These are phyloP conservation scores for Austroboletus niveus DNA, from an alignment of 1,284 basidiomycete genomes.

Conservation along the genomic window DNA sequence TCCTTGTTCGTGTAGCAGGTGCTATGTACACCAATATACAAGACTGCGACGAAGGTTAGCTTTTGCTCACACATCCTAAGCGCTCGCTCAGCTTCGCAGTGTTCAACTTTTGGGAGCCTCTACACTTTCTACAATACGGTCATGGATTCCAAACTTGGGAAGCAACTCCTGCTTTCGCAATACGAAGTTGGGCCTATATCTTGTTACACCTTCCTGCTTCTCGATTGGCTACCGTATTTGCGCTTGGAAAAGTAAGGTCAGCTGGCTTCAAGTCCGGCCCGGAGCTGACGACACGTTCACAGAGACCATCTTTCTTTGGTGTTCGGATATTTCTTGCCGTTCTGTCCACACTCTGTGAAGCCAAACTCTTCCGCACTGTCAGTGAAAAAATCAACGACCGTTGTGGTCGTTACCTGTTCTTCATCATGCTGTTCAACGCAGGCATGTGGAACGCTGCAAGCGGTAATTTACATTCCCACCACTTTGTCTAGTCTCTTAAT, in stretches of 20 bases:
- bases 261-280: not conserved
- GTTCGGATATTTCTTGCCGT: slow-evolving; percentile 79
- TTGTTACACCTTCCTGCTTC: slow-evolving; percentile 70
- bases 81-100: slow-evolving; percentile 48
- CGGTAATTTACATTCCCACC: slow-evolving; percentile 42
- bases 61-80: not conserved
- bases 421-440: slow-evolving; percentile 81
- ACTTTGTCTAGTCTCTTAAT: slow-evolving; percentile 5
- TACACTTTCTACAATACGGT: slow-evolving; percentile 85
- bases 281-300: slow-evolving; percentile 12
- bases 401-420: slow-evolving; percentile 89
- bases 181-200: slow-evolving; percentile 94
- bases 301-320: slow-evolving; percentile 87
- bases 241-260: slow-evolving; percentile 49
- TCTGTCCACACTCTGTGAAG: slow-evolving; percentile 79
- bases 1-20: slow-evolving; percentile 79
- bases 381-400: slow-evolving; percentile 83
- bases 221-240: slow-evolving; percentile 41
- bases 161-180: slow-evolving; percentile 84
- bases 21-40: slow-evolving; percentile 96
- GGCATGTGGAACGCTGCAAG: slow-evolving; percentile 93
- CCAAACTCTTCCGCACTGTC: slow-evolving; percentile 81
- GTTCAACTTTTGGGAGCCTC: slow-evolving; percentile 98
- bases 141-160: slow-evolving; percentile 99
- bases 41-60: slow-evolving; percentile 94